Evolutionary conservation across 441 rosid species (phyloP).

Genomic region (Populus trichocarpa): DNA sequence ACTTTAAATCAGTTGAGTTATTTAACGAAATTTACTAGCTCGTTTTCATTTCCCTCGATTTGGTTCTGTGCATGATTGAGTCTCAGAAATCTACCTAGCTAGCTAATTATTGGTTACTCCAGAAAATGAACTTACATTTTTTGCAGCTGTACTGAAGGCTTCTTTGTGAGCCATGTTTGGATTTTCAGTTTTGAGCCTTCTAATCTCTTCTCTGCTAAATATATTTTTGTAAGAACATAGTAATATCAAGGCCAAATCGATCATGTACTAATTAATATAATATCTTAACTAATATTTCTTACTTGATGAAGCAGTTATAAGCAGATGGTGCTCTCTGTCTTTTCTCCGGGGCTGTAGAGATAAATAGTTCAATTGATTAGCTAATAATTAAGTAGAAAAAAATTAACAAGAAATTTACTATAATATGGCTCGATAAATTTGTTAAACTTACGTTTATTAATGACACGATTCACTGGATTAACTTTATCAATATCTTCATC

Average conservation of each 20-base stretch:
- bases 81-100: neutral
- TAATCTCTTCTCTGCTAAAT: slow-evolving; percentile 85
- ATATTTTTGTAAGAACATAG: slow-evolving; percentile 3
- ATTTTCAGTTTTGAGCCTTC: slow-evolving; percentile 81
- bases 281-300: slow-evolving; percentile 12
- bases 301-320: slow-evolving; percentile 95
- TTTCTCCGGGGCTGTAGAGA: slow-evolving; percentile 78
- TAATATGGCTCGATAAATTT: neutral
- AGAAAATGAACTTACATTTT: slow-evolving; percentile 50
- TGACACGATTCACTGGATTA: slow-evolving; percentile 44
- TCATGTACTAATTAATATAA: neutral
- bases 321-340: slow-evolving; percentile 98
- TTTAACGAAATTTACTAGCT: neutral
- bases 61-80: neutral
- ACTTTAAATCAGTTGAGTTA: neutral
- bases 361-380: neutral
- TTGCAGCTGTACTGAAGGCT: slow-evolving; percentile 97
- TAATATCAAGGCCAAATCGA: neutral
- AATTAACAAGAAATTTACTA: neutral
- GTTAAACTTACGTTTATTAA: slow-evolving; percentile 69
- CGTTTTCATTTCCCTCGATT: neutral
- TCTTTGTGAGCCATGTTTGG: slow-evolving; percentile 94
- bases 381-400: neutral
- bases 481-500: slow-evolving; percentile 54
- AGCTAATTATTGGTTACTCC: no score